phyloP scores from a whole-genome alignment of 169 alveolate genomes.

The Gregarina niphandrodes region DNA sequence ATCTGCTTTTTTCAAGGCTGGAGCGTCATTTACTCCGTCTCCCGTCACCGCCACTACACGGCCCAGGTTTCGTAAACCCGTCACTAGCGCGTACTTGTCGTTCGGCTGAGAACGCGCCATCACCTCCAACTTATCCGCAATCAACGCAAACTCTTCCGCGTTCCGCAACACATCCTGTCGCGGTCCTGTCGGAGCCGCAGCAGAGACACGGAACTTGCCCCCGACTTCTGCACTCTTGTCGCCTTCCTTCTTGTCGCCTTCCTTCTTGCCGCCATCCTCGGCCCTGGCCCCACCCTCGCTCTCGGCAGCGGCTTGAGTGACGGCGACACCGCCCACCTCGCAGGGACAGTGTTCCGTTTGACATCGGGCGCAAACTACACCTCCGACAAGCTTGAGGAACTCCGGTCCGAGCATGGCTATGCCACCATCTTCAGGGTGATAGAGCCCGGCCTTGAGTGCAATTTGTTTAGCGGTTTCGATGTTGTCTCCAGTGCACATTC shows the following conservation, averaged over 20 bases:
- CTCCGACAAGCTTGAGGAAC: slow-evolving; percentile 27
- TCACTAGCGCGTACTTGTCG: slow-evolving; percentile 53
- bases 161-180: slow-evolving; percentile 42
- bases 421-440: slow-evolving; percentile 23
- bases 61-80: slow-evolving; percentile 29
- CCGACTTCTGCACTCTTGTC: slow-evolving; percentile 25
- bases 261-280: no score
- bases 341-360: slow-evolving; percentile 25
- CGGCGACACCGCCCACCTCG: no score
- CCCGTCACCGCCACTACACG: slow-evolving; percentile 73
- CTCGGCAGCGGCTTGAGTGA: no score
- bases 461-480: slow-evolving; percentile 50
- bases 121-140: slow-evolving; percentile 35
- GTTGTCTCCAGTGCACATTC: slow-evolving; percentile 73
- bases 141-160: slow-evolving; percentile 28
- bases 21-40: slow-evolving; percentile 78
- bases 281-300: no score
- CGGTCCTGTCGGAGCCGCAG: no score
- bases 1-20: slow-evolving; percentile 71
- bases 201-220: no score
- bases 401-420: slow-evolving; percentile 16
- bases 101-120: slow-evolving; percentile 67
- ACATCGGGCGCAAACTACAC: slow-evolving; percentile 38
- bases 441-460: slow-evolving; percentile 51
- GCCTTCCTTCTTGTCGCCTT: slow-evolving; percentile 2